Base-by-base conservation (phyloP, 2,329 filamentous ascomycete genomes). In the Cladophialophora chaetospira region DNA sequence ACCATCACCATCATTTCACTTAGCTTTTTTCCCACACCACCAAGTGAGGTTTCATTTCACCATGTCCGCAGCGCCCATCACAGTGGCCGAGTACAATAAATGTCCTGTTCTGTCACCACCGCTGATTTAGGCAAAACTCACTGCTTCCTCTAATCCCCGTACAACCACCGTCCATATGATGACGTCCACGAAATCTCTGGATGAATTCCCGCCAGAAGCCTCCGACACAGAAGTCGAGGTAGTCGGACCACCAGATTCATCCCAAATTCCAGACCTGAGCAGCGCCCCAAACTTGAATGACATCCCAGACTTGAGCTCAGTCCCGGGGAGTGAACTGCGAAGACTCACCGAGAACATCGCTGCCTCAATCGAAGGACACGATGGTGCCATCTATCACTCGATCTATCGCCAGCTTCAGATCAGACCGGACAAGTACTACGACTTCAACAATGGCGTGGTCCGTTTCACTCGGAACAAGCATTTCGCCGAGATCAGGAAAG, bases 321-420 rank as follows among this genome's bases (percentile, higher is more conserved):
- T 60, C 28, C 17, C 38, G 1, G 42, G 28, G 13, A 40, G 19
- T 23, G 29, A 56, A 17, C 45, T 61, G 26, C 54, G 55, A 44
- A 61, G 56, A 38, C 11, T 58, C 26, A 36, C 40, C 17, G 53
- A 62, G 5, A 11, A 3, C 5, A 26, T 21, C 10, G 38, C 33
- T 9, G 38, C 26, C 33, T 17, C n/a, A 3, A 19, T n/a, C 10
- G 60, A 63, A 52, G 6, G 21, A 3, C 5, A 56, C 8, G 57
- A 58, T 3, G 25, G 42, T 9, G 1, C n/a, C n/a, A n/a, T 56
- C 28, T 63, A 63, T 42, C 23, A 13, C 2, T 46, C 55, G n/a
- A 45, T 58, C 50, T 60, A 57, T 15, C 55, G 48, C 2, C 40
- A 55, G n/a, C 45, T 65, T 10, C 63, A 65, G 47, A 61, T 65